Conservation (phyloP, 2,329 filamentous ascomycete species). For the Fusarium sp. region DNA sequence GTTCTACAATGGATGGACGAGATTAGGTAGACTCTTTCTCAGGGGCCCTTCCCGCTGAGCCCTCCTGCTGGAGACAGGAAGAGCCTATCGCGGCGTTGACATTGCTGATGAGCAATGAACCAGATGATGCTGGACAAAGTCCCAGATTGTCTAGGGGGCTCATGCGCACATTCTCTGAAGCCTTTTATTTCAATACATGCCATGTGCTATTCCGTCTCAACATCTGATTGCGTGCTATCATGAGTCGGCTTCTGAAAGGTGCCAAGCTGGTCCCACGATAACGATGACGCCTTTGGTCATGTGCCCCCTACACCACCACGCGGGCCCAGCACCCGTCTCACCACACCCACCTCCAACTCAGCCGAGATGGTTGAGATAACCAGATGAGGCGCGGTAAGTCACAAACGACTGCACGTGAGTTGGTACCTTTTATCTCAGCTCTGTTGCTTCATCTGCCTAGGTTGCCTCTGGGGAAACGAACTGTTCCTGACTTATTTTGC, state of each 20-base stretch:
- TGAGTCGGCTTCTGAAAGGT: conserved; percentile 3
- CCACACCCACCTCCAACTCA: conserved; percentile 15
- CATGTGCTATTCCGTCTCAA: conserved; percentile 10
- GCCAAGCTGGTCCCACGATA: conserved; percentile 13
- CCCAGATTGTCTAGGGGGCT: neutral
- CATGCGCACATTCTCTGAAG: conserved; percentile 5
- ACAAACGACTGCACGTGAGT: conserved; percentile 12
- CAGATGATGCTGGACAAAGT: conserved; percentile 2
- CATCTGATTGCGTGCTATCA: conserved; percentile 34
- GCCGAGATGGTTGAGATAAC: conserved; percentile 5
- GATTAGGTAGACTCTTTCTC: neutral
- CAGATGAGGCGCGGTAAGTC: neutral
- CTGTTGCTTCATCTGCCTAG: conserved; percentile 9
- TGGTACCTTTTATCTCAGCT: neutral
- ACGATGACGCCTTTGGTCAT: conserved; percentile 40
- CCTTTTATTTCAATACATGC: neutral
- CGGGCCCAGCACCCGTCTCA: conserved; percentile 24
- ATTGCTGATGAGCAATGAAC: neutral
- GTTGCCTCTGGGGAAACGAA: neutral
- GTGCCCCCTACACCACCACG: conserved; percentile 36
- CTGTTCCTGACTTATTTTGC: conserved; percentile 51
- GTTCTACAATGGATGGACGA: neutral
- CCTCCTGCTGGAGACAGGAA: neutral
- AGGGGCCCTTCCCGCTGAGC: neutral
- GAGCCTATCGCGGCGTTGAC: conserved; percentile 22